phyloP scores from a whole-genome alignment of 2,329 filamentous ascomycete genomes.

The Colletotrichum sp. region DNA sequence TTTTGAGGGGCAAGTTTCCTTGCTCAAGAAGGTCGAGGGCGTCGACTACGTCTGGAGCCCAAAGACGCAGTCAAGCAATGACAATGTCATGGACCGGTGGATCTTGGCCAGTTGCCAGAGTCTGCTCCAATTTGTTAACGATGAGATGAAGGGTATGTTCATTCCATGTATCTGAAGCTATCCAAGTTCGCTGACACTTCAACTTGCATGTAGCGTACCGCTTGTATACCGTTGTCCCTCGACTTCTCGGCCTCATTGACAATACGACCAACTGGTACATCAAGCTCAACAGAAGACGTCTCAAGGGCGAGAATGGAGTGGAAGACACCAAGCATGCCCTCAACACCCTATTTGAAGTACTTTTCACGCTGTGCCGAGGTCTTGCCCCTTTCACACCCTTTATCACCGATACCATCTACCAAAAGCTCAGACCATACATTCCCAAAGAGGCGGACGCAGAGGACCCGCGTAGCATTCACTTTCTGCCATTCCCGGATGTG shows the following conservation, averaged over 20 bases:
- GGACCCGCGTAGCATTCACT: slow-evolving; percentile 88
- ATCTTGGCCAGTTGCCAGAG: slow-evolving; percentile 92
- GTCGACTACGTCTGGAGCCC: slow-evolving; percentile 82
- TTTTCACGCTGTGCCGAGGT: slow-evolving; percentile 86
- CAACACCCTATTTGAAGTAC: slow-evolving; percentile 91
- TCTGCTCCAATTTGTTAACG: slow-evolving; percentile 86
- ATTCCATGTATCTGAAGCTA: not conserved
- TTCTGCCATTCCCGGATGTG: slow-evolving; percentile 87
- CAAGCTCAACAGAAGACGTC: slow-evolving; percentile 85
- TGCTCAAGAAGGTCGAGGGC: slow-evolving; percentile 84
- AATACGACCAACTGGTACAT: slow-evolving; percentile 99
- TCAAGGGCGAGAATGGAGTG: slow-evolving; percentile 87
- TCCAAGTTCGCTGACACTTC: not conserved
- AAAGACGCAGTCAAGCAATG: slow-evolving; percentile 74
- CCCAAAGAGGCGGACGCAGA: slow-evolving; percentile 69
- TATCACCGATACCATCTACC: slow-evolving; percentile 93
- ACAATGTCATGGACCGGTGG: slow-evolving; percentile 96
- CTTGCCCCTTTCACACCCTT: slow-evolving; percentile 96
- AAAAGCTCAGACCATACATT: slow-evolving; percentile 80
- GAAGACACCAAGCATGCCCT: slow-evolving; percentile 89
- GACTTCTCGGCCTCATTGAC: slow-evolving; percentile 83
- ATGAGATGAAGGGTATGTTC: slow-evolving; percentile 78
- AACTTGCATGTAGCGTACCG: slow-evolving; percentile 61
- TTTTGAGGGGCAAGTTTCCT: slow-evolving; percentile 84
- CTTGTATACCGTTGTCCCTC: slow-evolving; percentile 89